phyloP scores from a whole-genome alignment of 2,329 filamentous ascomycete genomes.

The Pleoardoris graminearum region DNA sequence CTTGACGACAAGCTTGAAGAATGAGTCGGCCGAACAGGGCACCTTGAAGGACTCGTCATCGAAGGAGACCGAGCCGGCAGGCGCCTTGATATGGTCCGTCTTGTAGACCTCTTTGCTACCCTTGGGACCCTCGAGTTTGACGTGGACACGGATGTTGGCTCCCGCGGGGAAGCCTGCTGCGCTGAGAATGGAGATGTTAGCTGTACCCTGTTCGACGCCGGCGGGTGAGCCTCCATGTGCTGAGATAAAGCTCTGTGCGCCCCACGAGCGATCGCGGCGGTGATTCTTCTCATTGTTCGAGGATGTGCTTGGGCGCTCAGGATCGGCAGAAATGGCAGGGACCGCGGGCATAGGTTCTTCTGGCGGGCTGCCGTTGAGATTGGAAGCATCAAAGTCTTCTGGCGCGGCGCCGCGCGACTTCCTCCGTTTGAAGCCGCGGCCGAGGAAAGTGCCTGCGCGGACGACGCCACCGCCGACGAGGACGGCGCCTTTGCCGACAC shows the following conservation, averaged over 20 bases:
- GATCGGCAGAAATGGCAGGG: slow-evolving; percentile 40
- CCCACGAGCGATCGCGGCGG: slow-evolving; percentile 40
- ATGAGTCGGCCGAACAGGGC: slow-evolving; percentile 75
- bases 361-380: slow-evolving; percentile 47
- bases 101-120: slow-evolving; percentile 79
- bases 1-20: slow-evolving; percentile 85
- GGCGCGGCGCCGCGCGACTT: slow-evolving; percentile 59
- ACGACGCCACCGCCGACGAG: slow-evolving; percentile 77
- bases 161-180: slow-evolving; percentile 76
- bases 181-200: slow-evolving; percentile 77
- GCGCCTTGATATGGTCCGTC: slow-evolving; percentile 84
- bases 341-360: slow-evolving; percentile 23
- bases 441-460: slow-evolving; percentile 88
- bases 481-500: slow-evolving; percentile 74
- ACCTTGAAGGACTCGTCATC: slow-evolving; percentile 74
- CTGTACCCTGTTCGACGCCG: slow-evolving; percentile 69
- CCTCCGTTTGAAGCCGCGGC: slow-evolving; percentile 76
- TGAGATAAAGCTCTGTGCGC: slow-evolving; percentile 47
- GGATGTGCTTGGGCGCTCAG: slow-evolving; percentile 19
- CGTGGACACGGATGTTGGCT: slow-evolving; percentile 75
- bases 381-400: slow-evolving; percentile 47
- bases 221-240: slow-evolving; percentile 48
- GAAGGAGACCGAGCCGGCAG: slow-evolving; percentile 61
- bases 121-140: slow-evolving; percentile 70
- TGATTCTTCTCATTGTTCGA: slow-evolving; percentile 25